Evolutionary conservation across 176 grass and related monocot genomes (phyloP).

Genomic region (Carex kokanica): DNA sequence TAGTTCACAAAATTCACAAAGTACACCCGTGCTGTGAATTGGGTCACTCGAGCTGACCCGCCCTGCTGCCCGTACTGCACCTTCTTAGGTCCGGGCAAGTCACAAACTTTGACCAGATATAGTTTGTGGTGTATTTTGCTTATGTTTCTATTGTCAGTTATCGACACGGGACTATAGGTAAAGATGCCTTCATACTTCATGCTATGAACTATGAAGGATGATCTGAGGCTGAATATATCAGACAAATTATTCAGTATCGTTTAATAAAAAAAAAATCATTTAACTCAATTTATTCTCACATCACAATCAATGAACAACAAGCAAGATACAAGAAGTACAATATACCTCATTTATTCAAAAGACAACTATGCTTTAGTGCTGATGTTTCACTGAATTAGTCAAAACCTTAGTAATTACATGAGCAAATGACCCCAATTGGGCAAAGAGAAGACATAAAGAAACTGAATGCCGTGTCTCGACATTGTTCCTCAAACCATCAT

Average conservation of each 20-base stretch:
- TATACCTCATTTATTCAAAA: conserved; percentile 11
- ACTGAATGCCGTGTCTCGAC: too few species aligned
- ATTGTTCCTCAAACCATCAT: conserved; percentile 87
- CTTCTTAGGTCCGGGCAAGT: neutral
- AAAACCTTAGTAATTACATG: conserved; percentile 69
- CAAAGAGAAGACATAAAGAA: conserved; percentile 89
- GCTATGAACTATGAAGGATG: neutral
- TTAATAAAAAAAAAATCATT: neutral
- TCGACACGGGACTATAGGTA: neutral
- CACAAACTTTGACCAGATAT: neutral
- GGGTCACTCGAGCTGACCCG: neutral
- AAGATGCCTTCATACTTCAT: neutral
- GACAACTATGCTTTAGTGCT: conserved; percentile 9
- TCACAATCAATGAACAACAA: conserved; percentile 14
- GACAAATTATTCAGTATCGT: neutral
- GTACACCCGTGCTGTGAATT: too few species aligned
- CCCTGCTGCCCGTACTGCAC: neutral
- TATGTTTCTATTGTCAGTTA: neutral
- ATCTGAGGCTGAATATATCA: neutral
- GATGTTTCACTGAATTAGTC: conserved; percentile 22
- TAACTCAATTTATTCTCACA: neutral
- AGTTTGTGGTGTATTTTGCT: neutral
- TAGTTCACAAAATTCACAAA: too few species aligned
- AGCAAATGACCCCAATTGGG: conserved; percentile 58
- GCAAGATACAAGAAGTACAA: conserved; percentile 20